Conservation (phyloP, 2,329 filamentous ascomycete genomes). For the Niveomyces coronatus region DNA sequence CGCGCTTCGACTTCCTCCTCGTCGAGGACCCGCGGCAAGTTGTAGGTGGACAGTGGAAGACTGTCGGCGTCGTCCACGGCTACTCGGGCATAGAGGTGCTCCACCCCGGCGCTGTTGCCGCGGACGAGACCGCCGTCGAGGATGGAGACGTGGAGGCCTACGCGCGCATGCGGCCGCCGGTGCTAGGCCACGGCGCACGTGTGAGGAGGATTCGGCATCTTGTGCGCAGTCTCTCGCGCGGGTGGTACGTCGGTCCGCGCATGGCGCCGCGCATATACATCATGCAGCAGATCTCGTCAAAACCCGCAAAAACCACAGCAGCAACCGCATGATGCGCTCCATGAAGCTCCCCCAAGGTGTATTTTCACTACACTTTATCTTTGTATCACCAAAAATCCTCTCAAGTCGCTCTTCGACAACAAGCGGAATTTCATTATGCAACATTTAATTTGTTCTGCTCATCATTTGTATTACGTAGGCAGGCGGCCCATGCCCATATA, state of each 20-base stretch:
- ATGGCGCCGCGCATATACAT: conserved; percentile 48
- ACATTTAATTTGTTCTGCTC: no score
- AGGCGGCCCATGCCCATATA: conserved; percentile 1
- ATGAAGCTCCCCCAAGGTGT: no score
- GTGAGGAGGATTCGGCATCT: conserved; percentile 28
- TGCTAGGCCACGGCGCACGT: conserved; percentile 36
- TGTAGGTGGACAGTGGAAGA: conserved; percentile 43
- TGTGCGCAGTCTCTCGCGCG: conserved; percentile 39
- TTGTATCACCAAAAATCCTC: no score
- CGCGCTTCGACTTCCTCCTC: conserved; percentile 52
- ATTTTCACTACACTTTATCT: no score
- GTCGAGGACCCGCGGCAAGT: conserved; percentile 40
- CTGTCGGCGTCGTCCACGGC: conserved; percentile 45
- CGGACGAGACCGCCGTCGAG: conserved; percentile 14
- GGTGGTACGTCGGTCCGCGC: conserved; percentile 55
- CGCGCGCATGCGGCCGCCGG: conserved; percentile 12
- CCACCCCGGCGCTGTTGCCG: conserved; percentile 28
- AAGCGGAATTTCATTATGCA: no score
- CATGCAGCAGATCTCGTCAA: conserved; percentile 23
- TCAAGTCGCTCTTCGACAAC: no score
- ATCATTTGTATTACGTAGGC: conserved; percentile 1
- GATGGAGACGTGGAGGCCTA: conserved; percentile 6
- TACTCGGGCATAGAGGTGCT: conserved; percentile 50
- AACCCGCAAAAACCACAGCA: not conserved
- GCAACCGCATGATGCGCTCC: no score